Percentiles rank a stretch among this genome's conserved stretches.
phyloP scores from a whole-genome alignment of 805 yeast genomes.

The Saccharomycopsis olivae region DNA sequence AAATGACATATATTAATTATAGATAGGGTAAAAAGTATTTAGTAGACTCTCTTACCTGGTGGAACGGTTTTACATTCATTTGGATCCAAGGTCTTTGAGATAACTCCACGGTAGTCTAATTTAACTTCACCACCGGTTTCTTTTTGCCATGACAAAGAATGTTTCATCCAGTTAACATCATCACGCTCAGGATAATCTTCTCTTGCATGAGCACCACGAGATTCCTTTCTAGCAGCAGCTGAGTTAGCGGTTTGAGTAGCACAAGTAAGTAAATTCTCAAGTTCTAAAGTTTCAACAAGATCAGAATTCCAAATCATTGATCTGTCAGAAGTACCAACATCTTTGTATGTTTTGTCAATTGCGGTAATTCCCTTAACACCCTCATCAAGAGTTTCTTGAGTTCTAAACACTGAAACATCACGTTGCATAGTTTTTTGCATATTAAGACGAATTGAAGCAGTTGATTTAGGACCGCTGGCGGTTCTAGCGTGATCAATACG shows the following conservation, averaged over 20 bases:
- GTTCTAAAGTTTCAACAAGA: constrained; percentile 88
- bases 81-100: constrained; percentile 77
- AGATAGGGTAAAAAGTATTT: too few relatives aligned
- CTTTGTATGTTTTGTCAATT: constrained; percentile 63
- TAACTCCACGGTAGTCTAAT: constrained; percentile 80
- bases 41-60: constrained; percentile 93
- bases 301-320: constrained; percentile 99
- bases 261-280: constrained; percentile 93
- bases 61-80: constrained; percentile 92
- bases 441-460: constrained; percentile 79
- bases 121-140: constrained; percentile 57
- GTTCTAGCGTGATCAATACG: constrained; percentile 83
- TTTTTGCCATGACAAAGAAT: constrained; percentile 85
- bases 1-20: too few relatives aligned
- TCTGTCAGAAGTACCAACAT: constrained; percentile 85
- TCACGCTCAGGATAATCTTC: constrained; percentile 96
- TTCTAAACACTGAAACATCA: constrained; percentile 95
- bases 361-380: constrained; percentile 74
- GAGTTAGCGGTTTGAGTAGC: constrained; percentile 92
- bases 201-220: constrained; percentile 99
- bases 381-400: constrained; percentile 79
- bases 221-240: constrained; percentile 92
- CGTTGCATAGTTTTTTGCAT: constrained; percentile 97
- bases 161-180: constrained; percentile 97
- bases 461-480: constrained; percentile 70